Evolutionary conservation across 2,329 filamentous ascomycete genomes (phyloP), one percentile per base, ranked within the genome.

Genomic region (Chaetomium globosum): DNA sequence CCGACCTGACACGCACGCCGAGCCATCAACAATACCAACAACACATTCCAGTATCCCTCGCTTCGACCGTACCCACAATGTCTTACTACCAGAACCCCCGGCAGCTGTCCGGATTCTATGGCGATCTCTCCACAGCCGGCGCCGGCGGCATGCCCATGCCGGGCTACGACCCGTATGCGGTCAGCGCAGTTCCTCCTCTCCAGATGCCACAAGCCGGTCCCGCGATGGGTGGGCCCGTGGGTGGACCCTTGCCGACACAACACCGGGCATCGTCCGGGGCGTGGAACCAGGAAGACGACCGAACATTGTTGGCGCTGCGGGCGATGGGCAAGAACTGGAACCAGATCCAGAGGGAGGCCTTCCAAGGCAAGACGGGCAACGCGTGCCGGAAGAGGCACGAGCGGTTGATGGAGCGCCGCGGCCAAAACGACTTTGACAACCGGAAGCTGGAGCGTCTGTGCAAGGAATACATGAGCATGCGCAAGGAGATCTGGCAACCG

Each of bases 341-440:
- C 61, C 89, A 91, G 72, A 95, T 96, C 74, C 88, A 92, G 72
- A 82, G 83, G 67, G 85, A 83, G 67, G 87, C 92, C 77, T 96
- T 96, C 75, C 89, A 89, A 1, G 82, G 79, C 75, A 96, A 96
- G 80, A 87, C 86, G 9, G 80, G 89, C 65, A 95, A 95, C 75
- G 93, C 93, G 21, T 96, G 92, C 78, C 90, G 92, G 69, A 96
- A 96, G 80, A 87, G 92, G 63, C 92, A 96, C 73, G 92, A 96
- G 78, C 85, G 92, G 49, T 80, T 96, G 70, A 88, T 94, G 82
- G 90, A 94, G 78, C 87, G 89, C 70, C 84, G 83, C 74, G 87
- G 88, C 65, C 85, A 87, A 56, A 89, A 92, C 71, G 89, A 93
- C 73, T 95, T 91, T 89, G 90, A 94, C 72, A 85, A 85, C 23